Conservation (phyloP, 495 filamentous ascomycete genomes). For the Talaromyces nanjingensis region DNA sequence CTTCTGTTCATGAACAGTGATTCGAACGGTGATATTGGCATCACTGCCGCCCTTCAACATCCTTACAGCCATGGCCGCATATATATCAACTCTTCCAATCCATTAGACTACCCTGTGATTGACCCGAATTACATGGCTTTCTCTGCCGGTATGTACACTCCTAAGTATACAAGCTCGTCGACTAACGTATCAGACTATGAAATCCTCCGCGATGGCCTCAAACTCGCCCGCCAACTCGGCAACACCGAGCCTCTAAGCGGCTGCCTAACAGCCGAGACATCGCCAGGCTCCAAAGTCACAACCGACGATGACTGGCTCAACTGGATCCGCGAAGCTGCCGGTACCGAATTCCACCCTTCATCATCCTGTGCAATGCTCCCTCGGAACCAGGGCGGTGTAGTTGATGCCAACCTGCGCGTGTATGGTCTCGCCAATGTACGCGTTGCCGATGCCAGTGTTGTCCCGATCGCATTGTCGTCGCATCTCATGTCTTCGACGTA, state of each 20-base stretch:
- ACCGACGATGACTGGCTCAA: slow-evolving; percentile 22
- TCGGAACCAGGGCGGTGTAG: slow-evolving; percentile 38
- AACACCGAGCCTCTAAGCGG: slow-evolving; percentile 18
- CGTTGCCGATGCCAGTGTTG: slow-evolving; percentile 41
- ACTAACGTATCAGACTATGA: slow-evolving; percentile 17
- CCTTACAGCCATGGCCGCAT: slow-evolving; percentile 28
- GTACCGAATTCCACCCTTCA: slow-evolving; percentile 41
- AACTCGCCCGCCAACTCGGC: slow-evolving; percentile 23
- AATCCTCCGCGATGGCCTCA: slow-evolving; percentile 30
- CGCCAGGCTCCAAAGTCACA: slow-evolving; percentile 17
- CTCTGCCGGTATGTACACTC: slow-evolving; percentile 18
- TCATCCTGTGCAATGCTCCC: slow-evolving; percentile 48
- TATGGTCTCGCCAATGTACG: slow-evolving; percentile 45
- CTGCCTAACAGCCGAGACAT: slow-evolving; percentile 19
- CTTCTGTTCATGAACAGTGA: slow-evolving; percentile 29
- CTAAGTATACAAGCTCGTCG: neutral
- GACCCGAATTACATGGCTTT: slow-evolving; percentile 28
- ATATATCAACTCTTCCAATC: slow-evolving; percentile 29
- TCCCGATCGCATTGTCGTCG: slow-evolving; percentile 42
- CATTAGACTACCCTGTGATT: slow-evolving; percentile 29
- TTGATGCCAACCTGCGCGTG: slow-evolving; percentile 39
- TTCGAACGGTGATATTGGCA: slow-evolving; percentile 23
- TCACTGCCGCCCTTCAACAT: slow-evolving; percentile 30
- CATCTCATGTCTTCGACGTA: slow-evolving; percentile 50
- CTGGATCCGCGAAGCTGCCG: slow-evolving; percentile 16